Conservation (phyloP, 495 filamentous ascomycete genomes). For the Neurospora hispaniola region DNA sequence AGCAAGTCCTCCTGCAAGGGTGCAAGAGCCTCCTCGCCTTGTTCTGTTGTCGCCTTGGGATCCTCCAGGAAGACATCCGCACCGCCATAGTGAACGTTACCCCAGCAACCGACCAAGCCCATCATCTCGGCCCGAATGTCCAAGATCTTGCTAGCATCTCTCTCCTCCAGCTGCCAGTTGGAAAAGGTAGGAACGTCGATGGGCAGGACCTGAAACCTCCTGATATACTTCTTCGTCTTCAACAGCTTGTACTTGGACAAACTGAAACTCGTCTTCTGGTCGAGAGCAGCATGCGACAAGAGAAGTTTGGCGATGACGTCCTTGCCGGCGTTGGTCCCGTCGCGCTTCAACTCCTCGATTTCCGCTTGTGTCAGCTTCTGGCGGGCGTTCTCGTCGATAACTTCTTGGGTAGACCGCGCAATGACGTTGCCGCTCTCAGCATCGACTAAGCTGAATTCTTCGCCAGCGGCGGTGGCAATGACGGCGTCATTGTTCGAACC, state of each 20-base stretch:
- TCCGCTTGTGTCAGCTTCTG: constrained; percentile 76
- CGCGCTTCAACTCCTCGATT: constrained; percentile 83
- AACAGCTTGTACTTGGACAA: constrained; percentile 90
- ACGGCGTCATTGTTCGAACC: constrained; percentile 17
- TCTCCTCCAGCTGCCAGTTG: constrained; percentile 62
- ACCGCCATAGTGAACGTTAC: constrained; percentile 39
- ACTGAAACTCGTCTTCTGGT: constrained; percentile 89
- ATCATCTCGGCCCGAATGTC: constrained; percentile 83
- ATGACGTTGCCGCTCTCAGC: constrained; percentile 43
- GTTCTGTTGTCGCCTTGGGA: constrained; percentile 12
- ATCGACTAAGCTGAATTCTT: constrained; percentile 36
- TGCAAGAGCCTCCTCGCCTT: constrained; percentile 16
- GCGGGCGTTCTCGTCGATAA: constrained; percentile 66
- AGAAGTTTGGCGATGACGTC: constrained; percentile 82
- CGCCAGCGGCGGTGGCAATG: constrained; percentile 17
- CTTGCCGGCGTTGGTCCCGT: constrained; percentile 66
- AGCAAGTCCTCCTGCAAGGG: constrained; percentile 11
- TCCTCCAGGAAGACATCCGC: constrained; percentile 25
- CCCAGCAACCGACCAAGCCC: constrained; percentile 49
- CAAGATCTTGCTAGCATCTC: constrained; percentile 69
- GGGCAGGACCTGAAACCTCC: constrained; percentile 72
- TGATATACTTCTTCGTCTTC: constrained; percentile 88
- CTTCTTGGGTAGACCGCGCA: constrained; percentile 68
- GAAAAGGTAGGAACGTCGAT: constrained; percentile 66
- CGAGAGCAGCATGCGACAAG: constrained; percentile 70